phyloP scores from a whole-genome alignment of 305 asterid species.

The Plantago coronopus region DNA sequence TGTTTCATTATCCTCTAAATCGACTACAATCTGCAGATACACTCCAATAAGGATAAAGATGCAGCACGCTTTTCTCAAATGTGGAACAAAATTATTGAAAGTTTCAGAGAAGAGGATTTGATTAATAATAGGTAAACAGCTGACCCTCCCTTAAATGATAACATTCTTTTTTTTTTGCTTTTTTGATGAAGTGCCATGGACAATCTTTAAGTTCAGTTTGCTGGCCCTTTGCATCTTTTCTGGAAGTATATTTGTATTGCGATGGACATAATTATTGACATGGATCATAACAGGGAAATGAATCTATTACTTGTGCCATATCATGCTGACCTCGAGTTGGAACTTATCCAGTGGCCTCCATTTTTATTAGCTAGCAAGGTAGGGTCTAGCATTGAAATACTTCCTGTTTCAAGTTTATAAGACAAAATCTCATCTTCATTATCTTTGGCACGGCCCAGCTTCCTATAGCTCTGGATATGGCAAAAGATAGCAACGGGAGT shows the following conservation, averaged over 20 bases:
- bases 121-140: constrained; percentile 59
- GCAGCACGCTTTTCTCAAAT: constrained; percentile 94
- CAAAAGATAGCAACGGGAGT: constrained; percentile 83
- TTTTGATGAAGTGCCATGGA: neutral
- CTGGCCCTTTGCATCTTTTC: no score
- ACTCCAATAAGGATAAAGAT: constrained; percentile 66
- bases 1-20: constrained; percentile 18
- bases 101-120: constrained; percentile 96
- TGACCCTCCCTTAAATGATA: constrained; percentile 9
- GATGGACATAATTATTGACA: constrained; percentile 4
- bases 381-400: constrained; percentile 20
- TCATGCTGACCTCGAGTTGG: constrained; percentile 85
- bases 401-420: constrained; percentile 20
- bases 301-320: constrained; percentile 87
- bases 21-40: constrained; percentile 51
- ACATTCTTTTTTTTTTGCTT: constrained; percentile 15
- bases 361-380: constrained; percentile 99
- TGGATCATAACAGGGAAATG: constrained; percentile 60
- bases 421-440: constrained; percentile 12
- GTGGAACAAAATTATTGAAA: constrained; percentile 95
- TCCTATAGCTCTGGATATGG: constrained; percentile 98
- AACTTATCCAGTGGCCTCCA: constrained; percentile 99
- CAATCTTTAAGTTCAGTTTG: neutral
- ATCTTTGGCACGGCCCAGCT: constrained; percentile 45
- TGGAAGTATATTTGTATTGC: neutral